These are phyloP conservation scores for Tetrapisispora namnaoensis DNA, from an alignment of 805 yeast species.

Conservation along the genomic window DNA sequence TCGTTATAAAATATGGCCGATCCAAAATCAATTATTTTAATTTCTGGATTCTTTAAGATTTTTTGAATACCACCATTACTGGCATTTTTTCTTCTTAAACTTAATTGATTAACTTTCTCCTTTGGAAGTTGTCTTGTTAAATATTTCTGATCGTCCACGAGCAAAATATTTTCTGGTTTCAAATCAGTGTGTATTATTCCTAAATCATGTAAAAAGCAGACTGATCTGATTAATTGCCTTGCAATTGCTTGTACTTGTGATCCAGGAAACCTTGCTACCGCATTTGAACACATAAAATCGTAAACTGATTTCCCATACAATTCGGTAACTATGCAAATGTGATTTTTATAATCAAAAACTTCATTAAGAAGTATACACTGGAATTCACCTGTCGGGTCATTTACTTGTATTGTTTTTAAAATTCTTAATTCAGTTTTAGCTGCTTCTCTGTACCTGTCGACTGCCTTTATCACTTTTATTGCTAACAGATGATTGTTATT, in stretches of 20 bases:
- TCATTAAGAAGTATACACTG: constrained; percentile 76
- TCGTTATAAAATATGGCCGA: constrained; percentile 90
- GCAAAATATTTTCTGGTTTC: constrained; percentile 88
- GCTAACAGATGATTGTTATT: constrained; percentile 49
- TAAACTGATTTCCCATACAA: constrained; percentile 74
- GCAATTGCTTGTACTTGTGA: constrained; percentile 85
- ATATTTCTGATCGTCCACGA: constrained; percentile 28
- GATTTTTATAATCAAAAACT: constrained; percentile 87
- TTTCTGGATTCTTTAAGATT: constrained; percentile 59
- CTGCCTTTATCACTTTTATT: constrained; percentile 82
- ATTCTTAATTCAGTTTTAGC: constrained; percentile 86
- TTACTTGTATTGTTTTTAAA: constrained; percentile 29
- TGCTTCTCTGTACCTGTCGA: constrained; percentile 92
- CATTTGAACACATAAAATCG: constrained; percentile 80
- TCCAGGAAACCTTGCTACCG: constrained; percentile 86
- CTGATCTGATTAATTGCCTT: constrained; percentile 73
- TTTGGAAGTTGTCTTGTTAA: constrained; percentile 13
- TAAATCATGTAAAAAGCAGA: constrained; percentile 81
- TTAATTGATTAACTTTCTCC: constrained; percentile 13
- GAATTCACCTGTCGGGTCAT: constrained; percentile 48
- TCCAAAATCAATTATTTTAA: constrained; percentile 94
- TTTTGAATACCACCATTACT: constrained; percentile 26
- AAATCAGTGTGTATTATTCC: constrained; percentile 90
- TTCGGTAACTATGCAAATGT: constrained; percentile 89
- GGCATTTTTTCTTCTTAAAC: constrained; percentile 25